Evolutionary conservation across 495 filamentous ascomycete genomes (phyloP).

Genomic region (Annulohypoxylon stygium): DNA sequence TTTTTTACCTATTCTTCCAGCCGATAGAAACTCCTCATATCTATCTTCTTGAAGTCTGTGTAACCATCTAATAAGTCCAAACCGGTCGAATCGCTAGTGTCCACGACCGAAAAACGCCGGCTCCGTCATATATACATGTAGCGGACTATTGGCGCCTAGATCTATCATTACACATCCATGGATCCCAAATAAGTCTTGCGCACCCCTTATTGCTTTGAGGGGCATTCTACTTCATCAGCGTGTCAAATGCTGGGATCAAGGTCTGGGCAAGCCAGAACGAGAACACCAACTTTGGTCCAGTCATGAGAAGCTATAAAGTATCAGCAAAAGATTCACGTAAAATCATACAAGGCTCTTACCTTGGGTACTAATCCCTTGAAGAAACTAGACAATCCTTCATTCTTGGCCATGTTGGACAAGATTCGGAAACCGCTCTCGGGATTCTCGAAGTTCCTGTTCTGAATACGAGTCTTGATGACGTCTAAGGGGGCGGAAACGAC

Average conservation of each 20-base stretch:
- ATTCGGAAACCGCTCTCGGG: conserved; percentile 94
- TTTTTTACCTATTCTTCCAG: conserved; percentile 8
- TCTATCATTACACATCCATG: conserved; percentile 34
- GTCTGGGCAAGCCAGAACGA: conserved; percentile 99
- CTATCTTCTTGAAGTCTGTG: conserved; percentile 29
- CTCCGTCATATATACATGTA: conserved; percentile 47
- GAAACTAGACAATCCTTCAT: conserved; percentile 87
- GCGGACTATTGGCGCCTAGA: conserved; percentile 26
- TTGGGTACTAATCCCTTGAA: conserved; percentile 99
- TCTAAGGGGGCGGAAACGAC: conserved; percentile 95
- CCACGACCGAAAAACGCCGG: conserved; percentile 45
- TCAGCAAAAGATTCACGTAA: not conserved
- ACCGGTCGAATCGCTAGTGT: conserved; percentile 30
- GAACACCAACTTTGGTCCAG: conserved; percentile 97
- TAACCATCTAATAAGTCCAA: conserved; percentile 36
- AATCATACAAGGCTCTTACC: conserved; percentile 50
- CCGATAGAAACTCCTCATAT: conserved; percentile 21
- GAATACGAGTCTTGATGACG: conserved; percentile 99
- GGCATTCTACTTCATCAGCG: conserved; percentile 49
- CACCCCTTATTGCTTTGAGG: not conserved
- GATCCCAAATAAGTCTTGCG: not conserved
- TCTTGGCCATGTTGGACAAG: conserved; percentile 87
- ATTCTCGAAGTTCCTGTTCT: conserved; percentile 99
- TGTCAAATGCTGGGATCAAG: conserved; percentile 76
- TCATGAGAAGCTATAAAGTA: conserved; percentile 82